phyloP scores from a whole-genome alignment of 129 eudicot species.

The Saposhnikovia divaricata region DNA sequence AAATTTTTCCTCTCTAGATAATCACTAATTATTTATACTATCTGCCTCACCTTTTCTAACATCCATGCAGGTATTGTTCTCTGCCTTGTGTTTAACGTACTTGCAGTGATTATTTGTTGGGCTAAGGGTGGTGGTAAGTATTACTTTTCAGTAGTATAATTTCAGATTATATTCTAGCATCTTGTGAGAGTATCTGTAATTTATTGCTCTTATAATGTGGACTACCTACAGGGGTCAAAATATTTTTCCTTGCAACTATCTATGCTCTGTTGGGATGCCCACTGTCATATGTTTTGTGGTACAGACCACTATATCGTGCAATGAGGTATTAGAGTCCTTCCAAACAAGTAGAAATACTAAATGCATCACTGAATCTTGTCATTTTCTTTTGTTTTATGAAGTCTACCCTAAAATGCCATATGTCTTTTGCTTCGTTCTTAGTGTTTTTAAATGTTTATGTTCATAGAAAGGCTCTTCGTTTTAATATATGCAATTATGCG shows the following conservation, averaged over 20 bases:
- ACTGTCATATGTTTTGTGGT: constrained; percentile 85
- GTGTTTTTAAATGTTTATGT: neutral
- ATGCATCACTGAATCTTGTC: neutral
- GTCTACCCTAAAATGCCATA: neutral
- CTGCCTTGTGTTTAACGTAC: constrained; percentile 71
- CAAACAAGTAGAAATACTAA: neutral
- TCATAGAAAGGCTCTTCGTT: neutral
- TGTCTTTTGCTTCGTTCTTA: neutral
- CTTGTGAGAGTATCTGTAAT: neutral
- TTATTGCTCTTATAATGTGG: constrained; percentile 5
- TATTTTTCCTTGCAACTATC: constrained; percentile 79
- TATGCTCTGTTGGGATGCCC: constrained; percentile 89
- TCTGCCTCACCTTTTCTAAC: neutral
- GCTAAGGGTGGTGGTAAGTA: constrained; percentile 82
- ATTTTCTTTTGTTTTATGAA: neutral
- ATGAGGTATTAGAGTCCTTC: constrained; percentile 50
- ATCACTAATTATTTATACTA: neutral
- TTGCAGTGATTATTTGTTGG: constrained; percentile 89
- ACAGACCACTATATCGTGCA: constrained; percentile 87
- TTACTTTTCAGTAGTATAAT: neutral
- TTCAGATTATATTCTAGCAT: neutral
- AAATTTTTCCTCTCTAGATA: neutral
- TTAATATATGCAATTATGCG: neutral
- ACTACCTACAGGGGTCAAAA: constrained; percentile 59
- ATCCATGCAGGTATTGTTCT: constrained; percentile 68